Conservation (phyloP, 495 filamentous ascomycete genomes). For the Aspergillus asperescens region DNA sequence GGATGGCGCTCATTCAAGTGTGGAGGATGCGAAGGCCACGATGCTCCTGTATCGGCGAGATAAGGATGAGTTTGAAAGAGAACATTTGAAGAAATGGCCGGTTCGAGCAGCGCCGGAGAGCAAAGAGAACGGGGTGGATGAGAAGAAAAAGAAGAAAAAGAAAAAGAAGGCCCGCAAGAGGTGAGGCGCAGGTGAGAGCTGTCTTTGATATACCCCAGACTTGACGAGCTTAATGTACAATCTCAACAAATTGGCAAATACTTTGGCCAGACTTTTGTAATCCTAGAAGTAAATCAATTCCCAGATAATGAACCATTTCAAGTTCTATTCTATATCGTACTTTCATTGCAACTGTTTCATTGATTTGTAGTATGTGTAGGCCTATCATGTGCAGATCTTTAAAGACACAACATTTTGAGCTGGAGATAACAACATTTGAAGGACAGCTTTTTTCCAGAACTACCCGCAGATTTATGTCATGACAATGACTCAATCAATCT, state of each 20-base stretch:
- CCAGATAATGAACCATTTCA: too few relatives aligned
- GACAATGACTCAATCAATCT: too few relatives aligned
- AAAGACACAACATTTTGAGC: too few relatives aligned
- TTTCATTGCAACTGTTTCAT: too few relatives aligned
- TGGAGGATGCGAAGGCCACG: constrained; percentile 85
- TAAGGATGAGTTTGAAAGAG: constrained; percentile 77
- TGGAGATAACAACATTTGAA: too few relatives aligned
- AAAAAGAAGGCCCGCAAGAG: constrained; percentile 50
- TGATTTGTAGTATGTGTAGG: too few relatives aligned
- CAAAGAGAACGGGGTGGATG: constrained; percentile 33
- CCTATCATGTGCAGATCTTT: too few relatives aligned
- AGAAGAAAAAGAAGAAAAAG: constrained; percentile 48
- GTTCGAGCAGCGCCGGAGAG: constrained; percentile 37
- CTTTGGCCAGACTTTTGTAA: background rate
- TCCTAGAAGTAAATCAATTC: background rate
- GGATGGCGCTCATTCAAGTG: constrained; percentile 61
- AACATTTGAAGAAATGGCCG: constrained; percentile 62
- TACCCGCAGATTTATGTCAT: too few relatives aligned
- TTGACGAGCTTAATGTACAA: constrained; percentile 14
- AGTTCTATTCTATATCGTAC: too few relatives aligned
- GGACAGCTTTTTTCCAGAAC: too few relatives aligned
- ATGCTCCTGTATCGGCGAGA: constrained; percentile 80
- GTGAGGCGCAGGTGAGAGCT: constrained; percentile 19
- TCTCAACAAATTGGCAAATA: background rate
- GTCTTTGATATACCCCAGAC: constrained; percentile 29